Evolutionary conservation across 2,329 filamentous ascomycete genomes (phyloP), one percentile per base, ranked within the genome.

Genomic region (Alternaria sp.): DNA sequence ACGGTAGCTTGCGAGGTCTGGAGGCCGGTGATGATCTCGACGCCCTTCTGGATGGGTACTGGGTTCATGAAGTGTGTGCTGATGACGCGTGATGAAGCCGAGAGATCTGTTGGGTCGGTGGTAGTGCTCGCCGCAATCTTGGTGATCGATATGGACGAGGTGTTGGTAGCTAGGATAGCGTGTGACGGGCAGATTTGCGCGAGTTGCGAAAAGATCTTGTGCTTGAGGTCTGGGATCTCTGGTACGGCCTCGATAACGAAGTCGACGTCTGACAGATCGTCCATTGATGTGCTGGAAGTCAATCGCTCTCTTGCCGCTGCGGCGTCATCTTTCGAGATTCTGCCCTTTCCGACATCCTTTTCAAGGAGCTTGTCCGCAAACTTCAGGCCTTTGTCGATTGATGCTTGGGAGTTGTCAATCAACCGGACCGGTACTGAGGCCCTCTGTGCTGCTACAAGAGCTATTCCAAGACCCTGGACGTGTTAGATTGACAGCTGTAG

Each of bases 21-120:
- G 28, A 99, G 85, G 28, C 93, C 96, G 55, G 92, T 90, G 79
- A 99, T 98, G 74, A 99, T 97, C 83, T 99, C 96, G 6, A 99
- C 96, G 56, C 96, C 96, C 81, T 97, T 97, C 79, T 98, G 96
- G 30, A 99, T 84, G 3, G 96, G 96, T 0, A 99, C 96, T 0
- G 96, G 96, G 85, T 99, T 99, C 96, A 99, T 99, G 82, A 99
- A 99, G 81, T 99, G 96, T 15, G 96, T 98, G 55, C 93, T 93
- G 59, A 99, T 89, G 10, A 99, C 96, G 51, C 96, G 91, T 6
- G 93, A 95, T 46, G 93, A 91, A 44, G 90, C 91, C 46, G 90
- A 90, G 23, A 92, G 89, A 75, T 97, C 92, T 17, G 84, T 95
- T 1, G 93, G 91, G 76, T 97, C 89, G 59, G 85, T 85, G 25